Conservation (phyloP, 257 asterid species). For the Leonotis leonurus region DNA sequence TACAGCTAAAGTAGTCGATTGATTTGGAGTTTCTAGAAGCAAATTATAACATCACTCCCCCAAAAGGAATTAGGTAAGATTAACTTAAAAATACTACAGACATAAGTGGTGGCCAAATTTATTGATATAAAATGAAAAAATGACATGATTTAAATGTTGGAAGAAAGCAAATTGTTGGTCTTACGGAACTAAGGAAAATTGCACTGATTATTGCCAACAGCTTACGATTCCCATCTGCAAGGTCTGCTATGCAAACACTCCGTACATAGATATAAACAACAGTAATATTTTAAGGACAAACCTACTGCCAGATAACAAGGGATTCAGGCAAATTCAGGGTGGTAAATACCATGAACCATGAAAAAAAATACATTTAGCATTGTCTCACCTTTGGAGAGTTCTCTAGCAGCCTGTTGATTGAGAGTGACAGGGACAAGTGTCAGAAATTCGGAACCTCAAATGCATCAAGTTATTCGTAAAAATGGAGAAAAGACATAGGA, state of each 20-base stretch:
- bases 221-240: constrained; percentile 68
- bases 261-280: not conserved
- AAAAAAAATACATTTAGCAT: constrained; percentile 7
- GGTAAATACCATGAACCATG: constrained; percentile 6
- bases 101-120: no score
- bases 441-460: not conserved
- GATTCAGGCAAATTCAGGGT: constrained; percentile 5
- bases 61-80: not conserved
- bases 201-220: constrained; percentile 68
- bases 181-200: constrained; percentile 69
- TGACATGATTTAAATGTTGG: not conserved
- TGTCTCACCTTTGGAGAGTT: constrained; percentile 52
- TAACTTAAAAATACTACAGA: not conserved
- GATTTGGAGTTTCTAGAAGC: not conserved
- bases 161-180: constrained; percentile 21
- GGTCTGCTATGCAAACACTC: constrained; percentile 35
- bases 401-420: constrained; percentile 63
- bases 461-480: not conserved
- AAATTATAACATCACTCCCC: not conserved
- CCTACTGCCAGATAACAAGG: not conserved
- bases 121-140: constrained; percentile 1
- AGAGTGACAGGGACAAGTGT: constrained; percentile 15
- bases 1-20: not conserved
- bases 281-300: not conserved
- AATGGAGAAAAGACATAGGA: not conserved